Percentiles rank a stretch among this genome's conserved stretches.
phyloP scores from a whole-genome alignment of 768 basidiomycete genomes.

The Strobilomyces confusus region DNA sequence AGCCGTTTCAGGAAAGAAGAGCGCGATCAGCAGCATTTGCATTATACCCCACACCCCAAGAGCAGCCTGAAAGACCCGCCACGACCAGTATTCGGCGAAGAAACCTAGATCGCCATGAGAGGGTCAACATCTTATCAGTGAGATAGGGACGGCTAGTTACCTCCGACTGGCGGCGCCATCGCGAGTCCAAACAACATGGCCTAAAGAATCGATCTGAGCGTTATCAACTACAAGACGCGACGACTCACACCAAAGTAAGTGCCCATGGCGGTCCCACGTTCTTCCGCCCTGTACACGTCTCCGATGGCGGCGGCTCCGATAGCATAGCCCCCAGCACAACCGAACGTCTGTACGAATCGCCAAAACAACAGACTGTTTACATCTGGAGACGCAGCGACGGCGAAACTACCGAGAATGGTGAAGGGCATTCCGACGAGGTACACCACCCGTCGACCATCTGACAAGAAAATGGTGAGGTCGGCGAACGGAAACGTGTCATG shows the following conservation, averaged over 20 bases:
- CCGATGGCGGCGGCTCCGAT: conserved; percentile 59
- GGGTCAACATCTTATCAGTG: not conserved
- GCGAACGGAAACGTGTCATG: not conserved
- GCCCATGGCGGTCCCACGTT: conserved; percentile 58
- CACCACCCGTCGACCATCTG: conserved; percentile 66
- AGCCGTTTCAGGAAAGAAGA: conserved; percentile 64
- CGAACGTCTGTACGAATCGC: conserved; percentile 64
- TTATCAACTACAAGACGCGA: not conserved
- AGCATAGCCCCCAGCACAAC: conserved; percentile 52
- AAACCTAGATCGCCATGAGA: conserved; percentile 31
- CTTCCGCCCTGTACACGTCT: conserved; percentile 63
- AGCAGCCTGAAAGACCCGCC: conserved; percentile 54
- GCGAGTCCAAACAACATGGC: conserved; percentile 56
- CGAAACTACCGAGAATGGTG: conserved; percentile 55
- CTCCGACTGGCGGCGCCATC: conserved; percentile 57
- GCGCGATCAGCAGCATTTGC: conserved; percentile 36
- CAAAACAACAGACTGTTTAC: conserved; percentile 50
- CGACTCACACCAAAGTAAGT: conserved; percentile 48
- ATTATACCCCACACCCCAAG: conserved; percentile 41
- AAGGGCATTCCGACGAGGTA: conserved; percentile 61
- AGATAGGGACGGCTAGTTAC: conserved; percentile 20
- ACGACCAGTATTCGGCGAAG: conserved; percentile 57
- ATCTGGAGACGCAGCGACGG: conserved; percentile 48
- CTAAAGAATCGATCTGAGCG: conserved; percentile 16
- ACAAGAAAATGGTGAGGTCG: not conserved